Conservation (phyloP, 768 basidiomycete species). For the Lactarius psammicola region DNA sequence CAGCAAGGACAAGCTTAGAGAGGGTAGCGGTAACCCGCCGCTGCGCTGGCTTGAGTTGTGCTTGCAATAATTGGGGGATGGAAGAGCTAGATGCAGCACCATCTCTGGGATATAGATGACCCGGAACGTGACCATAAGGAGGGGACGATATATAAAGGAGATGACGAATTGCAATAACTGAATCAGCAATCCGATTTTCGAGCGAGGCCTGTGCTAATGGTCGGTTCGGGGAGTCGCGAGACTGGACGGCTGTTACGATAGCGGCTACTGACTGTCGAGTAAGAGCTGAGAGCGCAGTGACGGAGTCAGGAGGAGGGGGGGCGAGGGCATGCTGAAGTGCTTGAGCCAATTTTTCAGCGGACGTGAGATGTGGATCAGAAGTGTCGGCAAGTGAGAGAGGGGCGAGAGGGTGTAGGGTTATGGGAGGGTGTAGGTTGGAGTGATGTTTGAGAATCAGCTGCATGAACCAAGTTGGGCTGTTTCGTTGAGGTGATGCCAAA, state of each 20-base stretch:
- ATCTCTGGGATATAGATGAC: slow-evolving; percentile 24
- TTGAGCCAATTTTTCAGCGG: slow-evolving; percentile 66
- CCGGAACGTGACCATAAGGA: slow-evolving; percentile 60
- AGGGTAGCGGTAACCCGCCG: slow-evolving; percentile 86
- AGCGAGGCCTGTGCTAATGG: slow-evolving; percentile 57
- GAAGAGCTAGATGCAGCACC: slow-evolving; percentile 10
- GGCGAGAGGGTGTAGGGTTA: not conserved
- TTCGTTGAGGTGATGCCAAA: slow-evolving; percentile 25
- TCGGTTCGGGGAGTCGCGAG: slow-evolving; percentile 44
- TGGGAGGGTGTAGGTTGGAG: slow-evolving; percentile 1
- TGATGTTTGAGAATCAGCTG: slow-evolving; percentile 5
- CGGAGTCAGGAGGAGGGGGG: slow-evolving; percentile 54
- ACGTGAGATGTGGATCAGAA: slow-evolving; percentile 49
- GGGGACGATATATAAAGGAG: slow-evolving; percentile 67
- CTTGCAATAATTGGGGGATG: slow-evolving; percentile 47
- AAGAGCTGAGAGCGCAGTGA: slow-evolving; percentile 59
- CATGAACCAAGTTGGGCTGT: slow-evolving; percentile 8
- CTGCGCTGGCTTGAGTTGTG: slow-evolving; percentile 69
- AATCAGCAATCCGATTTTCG: slow-evolving; percentile 58
- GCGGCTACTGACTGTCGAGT: slow-evolving; percentile 60
- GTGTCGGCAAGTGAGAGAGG: slow-evolving; percentile 4
- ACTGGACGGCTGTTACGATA: slow-evolving; percentile 59
- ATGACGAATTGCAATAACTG: slow-evolving; percentile 73
- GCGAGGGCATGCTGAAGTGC: slow-evolving; percentile 59
- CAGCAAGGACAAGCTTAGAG: slow-evolving; percentile 84